Percentiles rank a stretch among this genome's conserved stretches.
Evolutionary conservation across 129 eudicot species (phyloP).

Genomic region (Arctium lappa): DNA sequence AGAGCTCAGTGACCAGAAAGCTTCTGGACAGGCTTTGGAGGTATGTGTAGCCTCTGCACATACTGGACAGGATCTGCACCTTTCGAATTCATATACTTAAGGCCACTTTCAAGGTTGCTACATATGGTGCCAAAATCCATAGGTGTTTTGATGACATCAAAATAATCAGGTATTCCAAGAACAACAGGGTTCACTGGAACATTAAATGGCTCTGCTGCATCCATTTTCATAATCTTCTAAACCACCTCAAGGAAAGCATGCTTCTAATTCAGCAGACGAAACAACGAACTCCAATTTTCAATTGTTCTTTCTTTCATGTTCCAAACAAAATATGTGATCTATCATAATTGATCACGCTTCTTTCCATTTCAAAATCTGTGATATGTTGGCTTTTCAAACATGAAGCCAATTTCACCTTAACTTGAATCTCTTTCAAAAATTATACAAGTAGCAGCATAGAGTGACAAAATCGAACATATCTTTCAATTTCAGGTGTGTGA

Average conservation of each 20-base stretch:
- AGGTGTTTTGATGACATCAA: conserved; percentile 91
- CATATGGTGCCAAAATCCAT: conserved; percentile 95
- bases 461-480: not conserved
- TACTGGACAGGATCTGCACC: conserved; percentile 55
- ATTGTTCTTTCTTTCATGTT: no score
- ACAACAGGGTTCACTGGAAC: conserved; percentile 91
- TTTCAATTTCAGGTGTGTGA: conserved; percentile 73
- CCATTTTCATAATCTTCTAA: conserved; percentile 94
- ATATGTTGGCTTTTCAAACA: no score
- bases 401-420: no score
- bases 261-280: no score
- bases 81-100: conserved; percentile 69
- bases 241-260: conserved; percentile 47
- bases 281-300: no score
- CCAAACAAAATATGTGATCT: no score
- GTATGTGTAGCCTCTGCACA: conserved; percentile 30
- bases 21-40: no score
- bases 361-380: no score
- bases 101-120: conserved; percentile 79
- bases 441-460: no score
- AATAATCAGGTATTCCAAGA: conserved; percentile 93
- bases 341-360: no score
- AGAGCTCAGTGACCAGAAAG: no score
- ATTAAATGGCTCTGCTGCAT: conserved; percentile 94
- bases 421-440: no score